Percentiles rank a stretch among this genome's conserved stretches.
Conservation (phyloP, 257 asterid species). For the Capsicum rhomboideum region DNA sequence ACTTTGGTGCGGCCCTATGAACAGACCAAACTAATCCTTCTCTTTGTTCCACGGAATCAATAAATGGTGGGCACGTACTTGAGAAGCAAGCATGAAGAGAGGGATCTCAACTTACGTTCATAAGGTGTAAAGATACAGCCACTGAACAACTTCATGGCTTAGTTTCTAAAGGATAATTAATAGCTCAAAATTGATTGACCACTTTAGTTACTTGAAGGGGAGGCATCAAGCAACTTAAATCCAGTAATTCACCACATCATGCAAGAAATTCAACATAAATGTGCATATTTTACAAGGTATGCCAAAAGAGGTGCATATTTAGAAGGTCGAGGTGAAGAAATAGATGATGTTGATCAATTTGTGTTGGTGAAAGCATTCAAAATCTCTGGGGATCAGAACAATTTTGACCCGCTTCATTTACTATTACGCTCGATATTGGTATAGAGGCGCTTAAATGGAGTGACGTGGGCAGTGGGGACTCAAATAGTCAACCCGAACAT, state of each 20-base stretch:
- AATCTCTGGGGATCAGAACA: background rate
- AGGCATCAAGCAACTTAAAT: background rate
- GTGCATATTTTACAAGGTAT: background rate
- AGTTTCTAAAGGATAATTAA: background rate
- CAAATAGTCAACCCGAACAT: background rate
- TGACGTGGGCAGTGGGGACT: background rate
- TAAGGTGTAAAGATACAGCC: too few relatives aligned
- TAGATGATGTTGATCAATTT: background rate
- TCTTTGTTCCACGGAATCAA: background rate
- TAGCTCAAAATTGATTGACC: background rate
- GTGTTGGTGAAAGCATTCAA: background rate
- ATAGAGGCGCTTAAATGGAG: background rate
- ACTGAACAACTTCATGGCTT: background rate
- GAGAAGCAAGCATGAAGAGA: background rate
- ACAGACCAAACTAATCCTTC: background rate
- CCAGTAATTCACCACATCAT: background rate
- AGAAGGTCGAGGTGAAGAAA: background rate
- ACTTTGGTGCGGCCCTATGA: background rate
- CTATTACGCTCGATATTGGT: background rate
- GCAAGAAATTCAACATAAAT: background rate
- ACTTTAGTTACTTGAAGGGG: background rate
- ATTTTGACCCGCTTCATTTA: background rate
- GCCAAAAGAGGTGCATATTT: background rate
- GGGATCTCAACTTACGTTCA: background rate
- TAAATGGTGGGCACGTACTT: background rate